phyloP scores from a whole-genome alignment of 768 basidiomycete genomes.

The Boletus rubroflammeus region DNA sequence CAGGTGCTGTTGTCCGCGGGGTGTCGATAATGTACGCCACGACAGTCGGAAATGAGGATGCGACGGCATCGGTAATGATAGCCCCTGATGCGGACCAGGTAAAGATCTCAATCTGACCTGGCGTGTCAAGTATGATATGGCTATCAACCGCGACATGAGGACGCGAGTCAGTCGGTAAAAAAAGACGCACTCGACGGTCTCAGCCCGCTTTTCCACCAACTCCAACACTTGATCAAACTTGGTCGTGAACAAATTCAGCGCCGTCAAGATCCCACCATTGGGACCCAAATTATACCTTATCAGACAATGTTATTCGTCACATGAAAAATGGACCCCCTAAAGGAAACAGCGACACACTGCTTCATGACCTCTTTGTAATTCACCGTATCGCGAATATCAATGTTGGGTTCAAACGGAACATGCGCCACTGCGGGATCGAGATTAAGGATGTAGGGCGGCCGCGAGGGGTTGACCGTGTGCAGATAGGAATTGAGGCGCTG shows the following conservation, averaged over 20 bases:
- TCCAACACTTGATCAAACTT: conserved; percentile 97
- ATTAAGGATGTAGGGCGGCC: conserved; percentile 94
- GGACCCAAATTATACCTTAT: conserved; percentile 94
- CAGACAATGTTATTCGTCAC: conserved; percentile 13
- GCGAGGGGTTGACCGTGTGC: conserved; percentile 58
- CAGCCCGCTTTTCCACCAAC: conserved; percentile 87
- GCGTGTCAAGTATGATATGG: conserved; percentile 93
- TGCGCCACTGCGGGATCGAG: conserved; percentile 94
- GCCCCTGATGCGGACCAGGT: conserved; percentile 99
- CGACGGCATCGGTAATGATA: conserved; percentile 97
- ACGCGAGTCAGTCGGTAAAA: neutral
- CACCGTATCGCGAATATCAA: conserved; percentile 96
- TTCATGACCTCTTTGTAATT: conserved; percentile 99
- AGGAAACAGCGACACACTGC: conserved; percentile 67
- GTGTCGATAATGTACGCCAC: conserved; percentile 98
- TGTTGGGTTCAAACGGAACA: conserved; percentile 92
- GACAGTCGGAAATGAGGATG: conserved; percentile 88
- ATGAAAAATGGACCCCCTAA: conserved; percentile 7
- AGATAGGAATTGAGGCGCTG: conserved; percentile 92
- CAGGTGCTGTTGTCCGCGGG: conserved; percentile 87
- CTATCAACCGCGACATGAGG: conserved; percentile 37
- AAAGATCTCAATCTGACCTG: conserved; percentile 99
- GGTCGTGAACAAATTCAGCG: conserved; percentile 95
- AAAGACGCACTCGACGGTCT: conserved; percentile 74
- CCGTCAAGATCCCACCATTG: conserved; percentile 96